phyloP scores from a whole-genome alignment of 2,329 filamentous ascomycete species.

The Phialophora verrucosa region DNA sequence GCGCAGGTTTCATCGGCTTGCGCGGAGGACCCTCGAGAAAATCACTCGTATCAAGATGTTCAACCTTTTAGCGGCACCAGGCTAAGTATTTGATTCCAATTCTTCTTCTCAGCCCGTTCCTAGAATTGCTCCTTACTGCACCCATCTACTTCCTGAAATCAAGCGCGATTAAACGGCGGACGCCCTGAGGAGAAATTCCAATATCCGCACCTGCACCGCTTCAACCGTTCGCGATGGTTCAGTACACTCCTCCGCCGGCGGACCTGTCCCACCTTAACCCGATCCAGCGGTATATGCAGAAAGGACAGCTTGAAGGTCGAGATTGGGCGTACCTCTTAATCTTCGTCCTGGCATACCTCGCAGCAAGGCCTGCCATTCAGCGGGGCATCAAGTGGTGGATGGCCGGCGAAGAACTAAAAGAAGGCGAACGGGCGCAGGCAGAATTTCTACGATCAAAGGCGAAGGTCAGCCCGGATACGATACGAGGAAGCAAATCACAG shows the following conservation, averaged over 20 bases:
- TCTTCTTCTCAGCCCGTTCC: background rate
- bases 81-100: background rate
- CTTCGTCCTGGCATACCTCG: conserved; percentile 36
- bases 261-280: conserved; percentile 38
- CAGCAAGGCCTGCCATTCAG: conserved; percentile 36
- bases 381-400: conserved; percentile 34
- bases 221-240: conserved; percentile 27
- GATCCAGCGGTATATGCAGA: conserved; percentile 40
- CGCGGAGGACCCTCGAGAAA: background rate
- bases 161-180: background rate
- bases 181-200: background rate
- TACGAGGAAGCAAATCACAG: conserved; percentile 32
- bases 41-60: background rate
- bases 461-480: conserved; percentile 36
- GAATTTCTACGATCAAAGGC: conserved; percentile 32
- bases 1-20: background rate
- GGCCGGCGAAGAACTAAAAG: conserved; percentile 24
- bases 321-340: conserved; percentile 36
- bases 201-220: background rate
- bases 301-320: conserved; percentile 35
- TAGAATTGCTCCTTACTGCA: background rate
- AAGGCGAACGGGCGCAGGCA: conserved; percentile 27
- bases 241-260: conserved; percentile 35
- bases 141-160: background rate
- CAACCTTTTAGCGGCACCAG: background rate